Evolutionary conservation across 2,329 filamentous ascomycete species (phyloP), one percentile per base, ranked within the genome.

Genomic region (Akanthomyces dipterigenus): DNA sequence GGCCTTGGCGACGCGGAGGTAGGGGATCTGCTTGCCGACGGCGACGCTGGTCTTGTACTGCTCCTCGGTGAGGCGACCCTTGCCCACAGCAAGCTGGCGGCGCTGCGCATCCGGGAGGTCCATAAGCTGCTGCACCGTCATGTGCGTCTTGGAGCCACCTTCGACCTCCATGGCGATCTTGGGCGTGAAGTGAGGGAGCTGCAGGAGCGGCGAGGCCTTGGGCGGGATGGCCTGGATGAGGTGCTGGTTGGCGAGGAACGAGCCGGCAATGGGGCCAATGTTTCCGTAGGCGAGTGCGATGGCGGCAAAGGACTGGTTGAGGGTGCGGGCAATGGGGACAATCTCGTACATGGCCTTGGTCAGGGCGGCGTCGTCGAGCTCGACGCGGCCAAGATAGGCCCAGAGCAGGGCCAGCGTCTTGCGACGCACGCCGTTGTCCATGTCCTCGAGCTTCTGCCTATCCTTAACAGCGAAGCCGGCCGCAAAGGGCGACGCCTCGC

Each of bases 361-460:
- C 59, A 97, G 81, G 36, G 82, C 80, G 58, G 83, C 75, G 69
- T 96, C 92, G 48, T 89, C 88, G 26, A 99, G 83, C 69, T 96
- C 91, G 60, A 96, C 81, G 51, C 95, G 89, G 63, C 90, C 91
- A 53, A 98, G 84, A 73, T 99, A 98, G 46, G 95, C 93, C 95
- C 96, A 99, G 18, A 99, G 81, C 61, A 99, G 81, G 55, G 89
- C 91, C 49, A 98, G 80, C 8, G 91, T 88, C 80, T 98, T 98
- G 70, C 95, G 84, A 66, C 90, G 88, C 26, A 86, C 82, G 43
- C 88, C 87, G 66, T 89, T 88, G 55, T 98, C 95, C 63, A 96
- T 76, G 66, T 92, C 86, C 70, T 91, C 86, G 8, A 99, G 81
- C 70, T 85, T 87, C 69, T 87, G 81, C 71, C 87, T 87, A 69